Base-by-base conservation (phyloP, 2,329 filamentous ascomycete genomes). In the Alternaria dauci region DNA sequence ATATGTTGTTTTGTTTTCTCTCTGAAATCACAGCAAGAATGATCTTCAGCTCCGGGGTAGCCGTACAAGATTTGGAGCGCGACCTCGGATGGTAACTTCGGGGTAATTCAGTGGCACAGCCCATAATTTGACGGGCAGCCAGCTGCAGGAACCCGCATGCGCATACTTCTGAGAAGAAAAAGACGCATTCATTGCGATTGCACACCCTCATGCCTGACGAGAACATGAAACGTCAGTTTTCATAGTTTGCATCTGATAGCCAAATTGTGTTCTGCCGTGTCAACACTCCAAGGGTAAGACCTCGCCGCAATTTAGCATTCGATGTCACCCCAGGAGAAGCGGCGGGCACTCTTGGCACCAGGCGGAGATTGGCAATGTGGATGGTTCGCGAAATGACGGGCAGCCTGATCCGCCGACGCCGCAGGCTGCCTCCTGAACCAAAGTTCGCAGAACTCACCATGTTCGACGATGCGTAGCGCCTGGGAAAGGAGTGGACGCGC, bases 311-410 rank as follows among this genome's bases (percentile, higher is more conserved):
- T 42, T 41, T 51, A 52, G 54, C 38, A 25, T 46, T 14, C 34
- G n/a, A 34, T 52, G 56, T 42, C 51, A 48, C 28, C 25, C 43
- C 44, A 54, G 44, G 59, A 30, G 60, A 39, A 14, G 58, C 55
- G 60, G 38, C 36, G 43, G 25, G 36, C 23, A 53, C 57, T 55
- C 66, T 71, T 70, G 66, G 70, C 66, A 42, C 44, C 25, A 62
- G 58, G 30, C 60, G 55, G 47, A 58, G 39, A 53, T 61, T 51
- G 42, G 53, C 51, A 36, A 34, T 47, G 58, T 46, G 58, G 62
- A 59, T 54, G 46, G 55, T 59, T 66, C 47, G 54, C 44, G 52
- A 59, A 46, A 69, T 58, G 58, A 62, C 43, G 56, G 43, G 39
- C 38, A 55, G 59, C 38, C 63, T 59, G 54, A 52, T 58, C 55